These are phyloP conservation scores for Vairimorpha ceranae DNA, from an alignment of 371 early-diverging fungal genomes.

Conservation along the genomic window DNA sequence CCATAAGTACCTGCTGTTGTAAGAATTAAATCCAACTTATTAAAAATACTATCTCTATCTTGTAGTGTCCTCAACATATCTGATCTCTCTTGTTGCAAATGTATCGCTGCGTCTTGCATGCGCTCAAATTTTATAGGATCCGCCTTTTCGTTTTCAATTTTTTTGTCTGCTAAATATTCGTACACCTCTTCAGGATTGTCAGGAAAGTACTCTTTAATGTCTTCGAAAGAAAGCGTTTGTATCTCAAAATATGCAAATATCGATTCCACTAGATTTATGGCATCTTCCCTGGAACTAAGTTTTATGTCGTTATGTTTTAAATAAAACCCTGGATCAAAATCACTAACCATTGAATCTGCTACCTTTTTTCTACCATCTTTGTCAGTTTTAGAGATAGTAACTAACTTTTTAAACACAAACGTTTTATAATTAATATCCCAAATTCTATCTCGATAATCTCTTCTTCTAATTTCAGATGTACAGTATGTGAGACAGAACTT, in stretches of 20 bases:
- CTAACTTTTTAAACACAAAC: slow-evolving; percentile 58
- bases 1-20: slow-evolving; percentile 27
- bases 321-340: slow-evolving; percentile 56
- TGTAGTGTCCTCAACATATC: slow-evolving; percentile 56
- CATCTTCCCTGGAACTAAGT: slow-evolving; percentile 39
- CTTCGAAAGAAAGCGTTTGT: slow-evolving; percentile 20
- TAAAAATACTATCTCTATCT: slow-evolving; percentile 61
- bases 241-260: slow-evolving; percentile 53
- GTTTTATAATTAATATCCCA: slow-evolving; percentile 61
- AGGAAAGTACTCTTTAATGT: slow-evolving; percentile 42
- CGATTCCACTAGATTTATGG: slow-evolving; percentile 46
- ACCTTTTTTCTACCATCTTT: neutral
- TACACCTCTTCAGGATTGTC: slow-evolving; percentile 39
- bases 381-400: slow-evolving; percentile 39
- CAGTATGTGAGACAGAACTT: slow-evolving; percentile 56
- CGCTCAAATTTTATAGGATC: slow-evolving; percentile 30
- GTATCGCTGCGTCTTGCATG: slow-evolving; percentile 22
- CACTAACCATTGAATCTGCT: slow-evolving; percentile 25
- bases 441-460: slow-evolving; percentile 52
- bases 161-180: slow-evolving; percentile 29
- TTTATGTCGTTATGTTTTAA: slow-evolving; percentile 54
- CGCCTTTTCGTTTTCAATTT: slow-evolving; percentile 9
- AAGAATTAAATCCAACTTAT: slow-evolving; percentile 58
- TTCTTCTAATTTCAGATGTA: slow-evolving; percentile 52
- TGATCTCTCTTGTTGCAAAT: slow-evolving; percentile 45